Evolutionary conservation across 805 yeast species (phyloP), one percentile per base, ranked within the genome.

Genomic region (Suhomyces faveliae): DNA sequence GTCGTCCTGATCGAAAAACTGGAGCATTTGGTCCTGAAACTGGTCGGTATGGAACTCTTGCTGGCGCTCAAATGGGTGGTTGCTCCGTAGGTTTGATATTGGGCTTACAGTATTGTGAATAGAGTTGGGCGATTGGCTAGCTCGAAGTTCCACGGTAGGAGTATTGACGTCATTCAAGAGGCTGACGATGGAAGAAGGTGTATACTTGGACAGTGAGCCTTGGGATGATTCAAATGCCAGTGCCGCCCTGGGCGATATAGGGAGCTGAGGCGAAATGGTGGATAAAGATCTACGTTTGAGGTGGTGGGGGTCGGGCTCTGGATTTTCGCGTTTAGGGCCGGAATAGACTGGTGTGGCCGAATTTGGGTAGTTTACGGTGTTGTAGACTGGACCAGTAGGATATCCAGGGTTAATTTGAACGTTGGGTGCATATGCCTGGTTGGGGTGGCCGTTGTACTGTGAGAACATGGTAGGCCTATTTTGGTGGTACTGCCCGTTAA

Each of bases 1-100:
- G 49, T 72, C 77, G 11, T 62, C 62, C 22, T 56, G 60, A 45
- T 61, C 58, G 41, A 57, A 62, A 19, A 47, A 48, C 40, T 37
- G 53, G 4, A 47, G 43, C 39, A 47, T 47, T 25, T 33, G 37
- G 21, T 33, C 37, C n/a, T 33, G 37, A 13, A 9, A 43, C 45
- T n/a, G 19, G n/a, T 33, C 37, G 11, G 13, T 20, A 4, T 13
- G 37, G 15, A 15, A 33, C 37, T 17, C 37, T 3, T 33, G 37
- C 2, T 12, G 21, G 21, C n/a, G 37, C 10, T 24, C 27, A 24
- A 24, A 24, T 10, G 27, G 27, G 10, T 24, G 27, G 27, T 24
- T 24, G 27, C 6, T 24, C 27, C 6, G 27, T 24, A 24, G n/a
- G 12, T 35, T 35, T 17, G 27, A 21, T 4, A 7, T 8, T 17